Conservation (phyloP, 768 basidiomycete species). For the Sistotremastrum suecicum region DNA sequence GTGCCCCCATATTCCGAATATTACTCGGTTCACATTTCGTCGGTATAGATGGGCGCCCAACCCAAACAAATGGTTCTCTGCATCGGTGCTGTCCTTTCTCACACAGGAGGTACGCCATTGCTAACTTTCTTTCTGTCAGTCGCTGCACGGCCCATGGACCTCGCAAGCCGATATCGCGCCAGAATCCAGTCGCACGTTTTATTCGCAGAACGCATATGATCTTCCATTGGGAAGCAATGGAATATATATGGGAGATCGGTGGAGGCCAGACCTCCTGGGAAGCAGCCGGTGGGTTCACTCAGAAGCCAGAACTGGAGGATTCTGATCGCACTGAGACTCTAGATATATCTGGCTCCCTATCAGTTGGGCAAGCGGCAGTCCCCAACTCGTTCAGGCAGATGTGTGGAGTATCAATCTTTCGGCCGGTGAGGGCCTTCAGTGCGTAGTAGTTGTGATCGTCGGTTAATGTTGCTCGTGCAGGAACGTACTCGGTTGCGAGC, state of each 20-base stretch:
- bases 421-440: constrained; percentile 20
- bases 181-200: constrained; percentile 36
- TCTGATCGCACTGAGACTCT: not conserved
- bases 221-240: constrained; percentile 32
- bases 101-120: not conserved
- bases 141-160: constrained; percentile 40
- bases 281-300: constrained; percentile 22
- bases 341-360: constrained; percentile 49
- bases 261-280: constrained; percentile 38
- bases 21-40: no score
- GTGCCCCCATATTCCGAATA: no score
- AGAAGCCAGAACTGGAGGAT: not conserved
- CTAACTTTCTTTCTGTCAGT: constrained; percentile 17
- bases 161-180: constrained; percentile 44
- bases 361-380: constrained; percentile 37
- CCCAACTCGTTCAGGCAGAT: constrained; percentile 39
- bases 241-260: constrained; percentile 55
- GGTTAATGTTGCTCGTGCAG: constrained; percentile 9
- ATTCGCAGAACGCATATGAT: constrained; percentile 47
- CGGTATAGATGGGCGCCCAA: constrained; percentile 34
- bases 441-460: not conserved
- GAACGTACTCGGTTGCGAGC: constrained; percentile 33
- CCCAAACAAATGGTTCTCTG: constrained; percentile 44
- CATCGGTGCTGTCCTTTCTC: constrained; percentile 23
- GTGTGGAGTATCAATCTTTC: constrained; percentile 40